phyloP scores from a whole-genome alignment of 2,329 filamentous ascomycete species.

The Samsoniella hepiali region DNA sequence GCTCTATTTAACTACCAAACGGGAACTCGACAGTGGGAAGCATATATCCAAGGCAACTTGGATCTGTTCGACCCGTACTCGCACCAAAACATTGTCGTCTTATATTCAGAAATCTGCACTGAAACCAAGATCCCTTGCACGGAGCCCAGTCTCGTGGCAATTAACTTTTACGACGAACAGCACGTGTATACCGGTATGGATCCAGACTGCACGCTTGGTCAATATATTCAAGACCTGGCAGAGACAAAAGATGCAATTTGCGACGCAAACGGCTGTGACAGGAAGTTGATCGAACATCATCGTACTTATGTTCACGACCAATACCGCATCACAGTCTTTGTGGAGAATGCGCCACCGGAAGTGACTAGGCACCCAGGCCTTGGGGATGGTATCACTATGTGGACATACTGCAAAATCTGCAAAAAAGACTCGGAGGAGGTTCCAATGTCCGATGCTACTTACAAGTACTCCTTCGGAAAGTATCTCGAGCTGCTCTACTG shows the following conservation, averaged over 20 bases:
- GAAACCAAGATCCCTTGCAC: constrained; percentile 89
- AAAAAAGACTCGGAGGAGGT: constrained; percentile 85
- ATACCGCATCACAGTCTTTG: constrained; percentile 86
- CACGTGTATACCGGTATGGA: constrained; percentile 68
- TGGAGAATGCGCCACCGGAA: constrained; percentile 58
- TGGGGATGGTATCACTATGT: constrained; percentile 78
- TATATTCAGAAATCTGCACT: constrained; percentile 92
- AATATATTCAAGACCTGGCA: constrained; percentile 91
- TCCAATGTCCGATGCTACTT: constrained; percentile 89
- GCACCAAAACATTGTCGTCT: constrained; percentile 92
- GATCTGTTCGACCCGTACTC: constrained; percentile 92
- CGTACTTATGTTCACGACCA: constrained; percentile 96
- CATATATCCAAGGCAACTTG: constrained; percentile 82
- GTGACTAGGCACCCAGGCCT: constrained; percentile 40
- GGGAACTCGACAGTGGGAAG: constrained; percentile 94
- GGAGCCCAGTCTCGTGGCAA: constrained; percentile 83
- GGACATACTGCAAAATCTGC: constrained; percentile 93
- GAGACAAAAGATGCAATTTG: constrained; percentile 73
- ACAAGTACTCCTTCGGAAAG: constrained; percentile 98
- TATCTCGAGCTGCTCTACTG: constrained; percentile 98
- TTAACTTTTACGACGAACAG: constrained; percentile 93
- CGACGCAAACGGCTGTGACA: constrained; percentile 78
- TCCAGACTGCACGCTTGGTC: constrained; percentile 88
- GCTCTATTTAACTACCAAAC: constrained; percentile 90
- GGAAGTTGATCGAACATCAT: constrained; percentile 87